Evolutionary conservation across 176 grass and related monocot species (phyloP).

Genomic region (Puccinellia tenuiflora): DNA sequence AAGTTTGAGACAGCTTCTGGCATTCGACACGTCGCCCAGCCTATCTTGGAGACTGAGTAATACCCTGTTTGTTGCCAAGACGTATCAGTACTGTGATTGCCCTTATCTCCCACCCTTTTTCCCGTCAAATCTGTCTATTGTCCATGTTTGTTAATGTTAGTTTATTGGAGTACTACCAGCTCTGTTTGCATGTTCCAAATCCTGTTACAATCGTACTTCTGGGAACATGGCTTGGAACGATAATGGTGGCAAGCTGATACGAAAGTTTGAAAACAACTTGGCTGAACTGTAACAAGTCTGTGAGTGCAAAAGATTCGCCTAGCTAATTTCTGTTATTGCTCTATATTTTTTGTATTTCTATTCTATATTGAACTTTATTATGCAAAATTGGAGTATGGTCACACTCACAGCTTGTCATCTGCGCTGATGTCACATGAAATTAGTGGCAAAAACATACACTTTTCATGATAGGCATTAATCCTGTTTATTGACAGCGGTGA

Average conservation of each 20-base stretch:
- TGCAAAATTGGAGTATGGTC: neutral
- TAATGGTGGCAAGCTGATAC: neutral
- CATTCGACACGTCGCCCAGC: constrained; percentile 18
- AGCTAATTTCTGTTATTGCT: neutral
- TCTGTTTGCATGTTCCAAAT: neutral
- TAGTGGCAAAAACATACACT: neutral
- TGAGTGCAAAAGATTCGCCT: neutral
- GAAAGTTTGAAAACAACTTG: neutral
- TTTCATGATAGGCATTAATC: too few species aligned
- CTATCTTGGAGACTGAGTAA: constrained; percentile 16
- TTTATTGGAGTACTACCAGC: neutral
- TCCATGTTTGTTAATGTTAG: constrained; percentile 13
- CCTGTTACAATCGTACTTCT: neutral
- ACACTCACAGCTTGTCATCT: neutral
- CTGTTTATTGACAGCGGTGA: too few species aligned
- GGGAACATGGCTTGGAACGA: neutral
- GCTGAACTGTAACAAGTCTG: neutral
- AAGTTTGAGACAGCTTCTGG: neutral
- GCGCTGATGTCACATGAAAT: neutral
- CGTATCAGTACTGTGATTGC: neutral
- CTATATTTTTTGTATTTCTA: neutral
- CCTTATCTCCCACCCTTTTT: neutral
- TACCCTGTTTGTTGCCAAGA: constrained; percentile 27
- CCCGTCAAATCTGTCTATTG: constrained; percentile 22
- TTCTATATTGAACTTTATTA: neutral